phyloP scores from a whole-genome alignment of 2,329 filamentous ascomycete genomes.

The Aureobasidium zeae region DNA sequence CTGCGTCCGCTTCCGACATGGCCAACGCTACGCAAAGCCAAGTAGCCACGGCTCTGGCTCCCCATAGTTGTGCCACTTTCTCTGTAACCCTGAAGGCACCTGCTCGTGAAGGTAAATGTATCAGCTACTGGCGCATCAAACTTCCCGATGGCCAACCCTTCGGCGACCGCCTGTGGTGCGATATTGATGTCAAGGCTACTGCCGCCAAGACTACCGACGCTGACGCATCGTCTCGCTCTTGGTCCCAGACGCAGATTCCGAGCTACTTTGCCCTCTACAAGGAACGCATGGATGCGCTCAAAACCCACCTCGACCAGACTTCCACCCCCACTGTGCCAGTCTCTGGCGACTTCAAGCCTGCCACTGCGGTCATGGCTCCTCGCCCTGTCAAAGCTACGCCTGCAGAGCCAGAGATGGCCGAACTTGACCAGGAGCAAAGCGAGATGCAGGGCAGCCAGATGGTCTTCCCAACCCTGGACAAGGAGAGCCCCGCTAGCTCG shows the following conservation, averaged over 20 bases:
- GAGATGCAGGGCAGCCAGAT: constrained; percentile 53
- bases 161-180: constrained; percentile 91
- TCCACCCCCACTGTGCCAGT: background rate
- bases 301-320: constrained; percentile 6
- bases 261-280: constrained; percentile 18
- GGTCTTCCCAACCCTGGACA: constrained; percentile 95
- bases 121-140: constrained; percentile 95
- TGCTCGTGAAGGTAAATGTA: constrained; percentile 62
- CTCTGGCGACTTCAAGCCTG: background rate
- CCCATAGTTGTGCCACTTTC: constrained; percentile 70
- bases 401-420: constrained; percentile 25
- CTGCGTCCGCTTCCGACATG: constrained; percentile 68
- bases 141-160: constrained; percentile 71
- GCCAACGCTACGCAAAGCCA: constrained; percentile 75
- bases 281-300: constrained; percentile 14
- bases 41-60: constrained; percentile 58
- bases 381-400: constrained; percentile 21
- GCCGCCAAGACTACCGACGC: background rate
- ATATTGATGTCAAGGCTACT: constrained; percentile 56
- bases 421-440: constrained; percentile 25
- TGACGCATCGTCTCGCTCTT: background rate
- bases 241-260: constrained; percentile 16
- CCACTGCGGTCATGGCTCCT: constrained; percentile 20
- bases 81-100: constrained; percentile 78
- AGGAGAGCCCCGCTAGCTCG: constrained; percentile 78